Percentiles rank a stretch among this genome's conserved stretches.
Evolutionary conservation across 2,329 filamentous ascomycete species (phyloP).

Genomic region (Talaromyces sp.): DNA sequence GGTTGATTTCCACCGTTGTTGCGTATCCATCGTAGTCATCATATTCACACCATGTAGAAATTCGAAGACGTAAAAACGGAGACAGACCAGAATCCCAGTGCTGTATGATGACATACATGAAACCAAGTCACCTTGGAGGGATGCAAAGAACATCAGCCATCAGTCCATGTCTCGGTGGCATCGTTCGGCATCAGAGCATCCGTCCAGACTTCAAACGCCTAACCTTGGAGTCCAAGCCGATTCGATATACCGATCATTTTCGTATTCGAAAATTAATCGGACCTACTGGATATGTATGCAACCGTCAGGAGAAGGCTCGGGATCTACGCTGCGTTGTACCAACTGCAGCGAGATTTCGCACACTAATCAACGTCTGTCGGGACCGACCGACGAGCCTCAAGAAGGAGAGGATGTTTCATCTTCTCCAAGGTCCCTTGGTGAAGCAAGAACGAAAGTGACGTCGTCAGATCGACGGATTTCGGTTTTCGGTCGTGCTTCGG

Average conservation of each 20-base stretch:
- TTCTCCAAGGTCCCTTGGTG: background rate
- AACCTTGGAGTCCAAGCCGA: background rate
- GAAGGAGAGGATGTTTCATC: background rate
- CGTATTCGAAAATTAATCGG: slow-evolving; percentile 3
- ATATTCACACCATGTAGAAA: background rate
- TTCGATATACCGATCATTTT: background rate
- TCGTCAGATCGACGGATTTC: background rate
- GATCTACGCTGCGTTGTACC: background rate
- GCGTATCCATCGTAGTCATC: background rate
- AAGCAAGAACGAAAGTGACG: background rate
- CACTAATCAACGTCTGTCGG: background rate
- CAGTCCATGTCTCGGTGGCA: background rate
- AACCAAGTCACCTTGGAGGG: background rate
- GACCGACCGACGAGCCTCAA: background rate
- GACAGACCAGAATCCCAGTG: too few species aligned
- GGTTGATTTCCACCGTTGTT: background rate
- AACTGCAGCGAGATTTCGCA: too few species aligned
- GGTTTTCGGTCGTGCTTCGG: slow-evolving; percentile 12
- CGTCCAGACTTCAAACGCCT: background rate
- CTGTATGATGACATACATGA: background rate
- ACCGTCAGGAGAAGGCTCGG: background rate
- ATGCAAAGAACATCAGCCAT: background rate
- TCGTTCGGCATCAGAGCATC: slow-evolving; percentile 11
- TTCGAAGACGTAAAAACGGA: background rate
- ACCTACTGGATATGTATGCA: background rate